phyloP scores from a whole-genome alignment of 1,284 basidiomycete species.

The Fomes fomentarius region DNA sequence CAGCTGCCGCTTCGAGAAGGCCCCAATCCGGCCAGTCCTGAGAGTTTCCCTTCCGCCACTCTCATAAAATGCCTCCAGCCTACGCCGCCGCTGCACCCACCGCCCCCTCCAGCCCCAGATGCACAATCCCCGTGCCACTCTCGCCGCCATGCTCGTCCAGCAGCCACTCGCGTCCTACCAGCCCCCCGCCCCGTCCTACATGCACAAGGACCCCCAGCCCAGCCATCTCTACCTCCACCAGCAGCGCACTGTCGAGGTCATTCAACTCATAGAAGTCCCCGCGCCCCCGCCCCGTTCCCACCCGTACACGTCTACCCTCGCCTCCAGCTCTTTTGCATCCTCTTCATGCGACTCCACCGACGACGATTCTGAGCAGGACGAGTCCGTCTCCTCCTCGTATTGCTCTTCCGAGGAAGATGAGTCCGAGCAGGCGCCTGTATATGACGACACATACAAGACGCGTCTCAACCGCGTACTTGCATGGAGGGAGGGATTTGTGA shows the following conservation, averaged over 20 bases:
- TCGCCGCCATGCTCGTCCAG: conserved; percentile 24
- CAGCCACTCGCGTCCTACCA: conserved; percentile 33
- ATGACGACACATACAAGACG: conserved; percentile 53
- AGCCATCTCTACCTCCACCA: conserved; percentile 53
- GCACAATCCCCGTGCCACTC: conserved; percentile 24
- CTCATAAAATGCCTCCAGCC: conserved; percentile 27
- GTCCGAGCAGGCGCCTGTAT: conserved; percentile 33
- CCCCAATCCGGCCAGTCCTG: conserved; percentile 20
- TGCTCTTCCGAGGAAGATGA: conserved; percentile 61
- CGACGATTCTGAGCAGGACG: conserved; percentile 44
- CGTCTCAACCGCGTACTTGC: conserved; percentile 60
- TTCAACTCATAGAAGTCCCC: conserved; percentile 71
- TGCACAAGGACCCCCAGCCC: conserved; percentile 38
- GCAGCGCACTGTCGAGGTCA: conserved; percentile 63
- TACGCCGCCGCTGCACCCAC: conserved; percentile 11
- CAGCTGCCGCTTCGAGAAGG: conserved; percentile 21
- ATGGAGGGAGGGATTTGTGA: conserved; percentile 55
- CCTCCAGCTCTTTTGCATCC: conserved; percentile 41
- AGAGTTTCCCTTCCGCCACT: conserved; percentile 24
- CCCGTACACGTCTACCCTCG: conserved; percentile 35
- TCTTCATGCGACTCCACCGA: conserved; percentile 41
- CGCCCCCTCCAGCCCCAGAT: conserved; percentile 12
- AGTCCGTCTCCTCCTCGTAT: conserved; percentile 56
- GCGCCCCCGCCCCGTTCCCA: conserved; percentile 56
- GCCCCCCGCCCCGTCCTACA: conserved; percentile 35